Conservation (phyloP, 148 eudicot genomes). For the Rhododendron molle region DNA sequence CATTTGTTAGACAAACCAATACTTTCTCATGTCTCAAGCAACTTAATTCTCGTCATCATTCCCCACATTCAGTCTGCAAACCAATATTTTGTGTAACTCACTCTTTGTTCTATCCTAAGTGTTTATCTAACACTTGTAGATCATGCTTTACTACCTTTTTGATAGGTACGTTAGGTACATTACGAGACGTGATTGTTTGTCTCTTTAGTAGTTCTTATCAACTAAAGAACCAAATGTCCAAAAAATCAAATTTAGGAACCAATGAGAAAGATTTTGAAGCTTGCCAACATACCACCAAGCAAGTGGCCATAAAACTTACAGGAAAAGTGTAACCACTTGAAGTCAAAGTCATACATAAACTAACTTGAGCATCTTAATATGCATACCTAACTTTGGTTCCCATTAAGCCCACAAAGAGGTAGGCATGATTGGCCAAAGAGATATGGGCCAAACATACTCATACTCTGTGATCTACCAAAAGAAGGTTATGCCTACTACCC, state of each 20-base stretch:
- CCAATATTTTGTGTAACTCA: not conserved
- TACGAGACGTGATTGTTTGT: not conserved
- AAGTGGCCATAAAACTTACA: not conserved
- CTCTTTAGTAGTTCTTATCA: not conserved
- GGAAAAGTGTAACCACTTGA: not conserved
- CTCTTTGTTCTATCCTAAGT: not conserved
- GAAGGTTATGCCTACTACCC: not conserved
- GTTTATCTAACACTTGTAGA: not conserved
- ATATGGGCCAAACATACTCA: not conserved
- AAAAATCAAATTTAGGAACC: not conserved
- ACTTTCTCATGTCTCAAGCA: not conserved
- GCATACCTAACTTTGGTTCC: not conserved
- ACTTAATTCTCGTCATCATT: not conserved
- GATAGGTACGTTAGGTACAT: not conserved
- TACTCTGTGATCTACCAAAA: not conserved
- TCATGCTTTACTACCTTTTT: not conserved
- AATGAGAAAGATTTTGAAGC: not conserved
- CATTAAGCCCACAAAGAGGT: not conserved
- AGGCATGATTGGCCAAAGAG: not conserved
- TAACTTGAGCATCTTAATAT: not conserved
- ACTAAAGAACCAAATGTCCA: not conserved
- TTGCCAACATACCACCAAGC: not conserved
- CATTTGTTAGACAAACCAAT: not conserved
- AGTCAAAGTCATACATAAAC: not conserved
- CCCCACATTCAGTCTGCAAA: not conserved